Evolutionary conservation across 108 stramenopile species (phyloP), one percentile per base, ranked within the genome.

Genomic region (Bacterosira constricta): DNA sequence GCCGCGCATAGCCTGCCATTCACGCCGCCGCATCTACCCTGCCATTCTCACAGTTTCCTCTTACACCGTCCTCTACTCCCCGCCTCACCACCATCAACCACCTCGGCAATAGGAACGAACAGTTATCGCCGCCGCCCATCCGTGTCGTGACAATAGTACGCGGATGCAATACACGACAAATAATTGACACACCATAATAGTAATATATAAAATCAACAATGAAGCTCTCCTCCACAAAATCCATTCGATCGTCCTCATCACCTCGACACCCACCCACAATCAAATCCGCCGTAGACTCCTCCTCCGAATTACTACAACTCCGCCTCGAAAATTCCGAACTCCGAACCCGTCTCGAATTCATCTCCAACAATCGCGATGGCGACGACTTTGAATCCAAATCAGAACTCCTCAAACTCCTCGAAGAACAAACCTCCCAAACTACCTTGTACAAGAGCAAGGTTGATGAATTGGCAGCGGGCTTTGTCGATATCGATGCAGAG

Each of bases 291-390:
- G 44, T 18, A 15, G 15, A 15, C 17, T 3, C 46, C 21, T 23
- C 53, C 30, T 34, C 30, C 18, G 50, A 66, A 35, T 25, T 71
- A 15, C 39, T 71, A 18, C 71, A 71, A 49, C 51, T 71, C 15
- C 71, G 60, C 34, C 60, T 71, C 38, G 71, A 71, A 45, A 71
- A 71, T 61, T 21, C 75, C 20, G 36, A 53, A 9, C 60, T 76
- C 2, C 66, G 64, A 21, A 45, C 52, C 20, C 52, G 51, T 32
- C 75, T 63, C 53, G 53, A 66, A 36, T 46, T 47, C n/a, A 30
- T 32, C 25, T 53, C 25, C 9, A 15, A 20, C 12, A 18, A 45
- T 23, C 32, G 26, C 10, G 51, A 59, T 52, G 25, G 18, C 49
- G 57, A 58, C 57, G 47, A 56, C n/a, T n/a, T n/a, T n/a, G 53